Percentiles rank a stretch among this genome's conserved stretches.
These are phyloP conservation scores for Crotalaria pallida DNA, from an alignment of 306 rosid genomes.

Conservation along the genomic window DNA sequence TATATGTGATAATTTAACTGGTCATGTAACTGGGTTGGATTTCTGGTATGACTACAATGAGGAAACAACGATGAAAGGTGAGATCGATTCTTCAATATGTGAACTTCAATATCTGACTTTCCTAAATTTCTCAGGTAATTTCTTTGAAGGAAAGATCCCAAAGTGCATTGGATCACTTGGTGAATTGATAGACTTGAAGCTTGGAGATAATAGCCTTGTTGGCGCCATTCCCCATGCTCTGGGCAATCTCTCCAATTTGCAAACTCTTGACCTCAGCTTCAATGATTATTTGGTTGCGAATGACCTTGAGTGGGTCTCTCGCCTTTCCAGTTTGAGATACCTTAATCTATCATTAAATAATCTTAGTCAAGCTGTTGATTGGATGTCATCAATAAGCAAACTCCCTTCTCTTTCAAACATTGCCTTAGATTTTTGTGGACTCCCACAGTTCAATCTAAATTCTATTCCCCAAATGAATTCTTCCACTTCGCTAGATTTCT, in stretches of 20 bases:
- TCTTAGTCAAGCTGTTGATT: background rate
- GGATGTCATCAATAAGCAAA: constrained; percentile 11
- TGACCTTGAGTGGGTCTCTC: constrained; percentile 27
- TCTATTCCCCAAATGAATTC: background rate
- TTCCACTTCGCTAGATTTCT: background rate
- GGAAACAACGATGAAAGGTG: no score
- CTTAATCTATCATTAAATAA: background rate
- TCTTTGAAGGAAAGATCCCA: constrained; percentile 12
- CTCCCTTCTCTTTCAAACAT: background rate
- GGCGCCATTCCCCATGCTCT: background rate
- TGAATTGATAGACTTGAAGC: background rate
- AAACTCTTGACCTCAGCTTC: background rate
- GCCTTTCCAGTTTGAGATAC: constrained; percentile 17
- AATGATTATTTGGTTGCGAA: background rate
- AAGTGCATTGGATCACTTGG: constrained; percentile 29
- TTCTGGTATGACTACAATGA: no score
- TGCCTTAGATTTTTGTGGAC: background rate
- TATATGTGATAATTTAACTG: constrained; percentile 15
- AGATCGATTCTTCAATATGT: constrained; percentile 14
- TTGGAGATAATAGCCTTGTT: background rate
- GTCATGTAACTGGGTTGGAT: constrained; percentile 1
- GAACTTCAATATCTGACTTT: constrained; percentile 12
- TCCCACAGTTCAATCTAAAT: background rate
- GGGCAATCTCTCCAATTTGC: constrained; percentile 10
- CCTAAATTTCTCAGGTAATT: background rate